Percentiles rank a stretch among this genome's conserved stretches.
These are phyloP conservation scores for Aspergillus campestris DNA, from an alignment of 495 filamentous ascomycete genomes.

Conservation along the genomic window DNA sequence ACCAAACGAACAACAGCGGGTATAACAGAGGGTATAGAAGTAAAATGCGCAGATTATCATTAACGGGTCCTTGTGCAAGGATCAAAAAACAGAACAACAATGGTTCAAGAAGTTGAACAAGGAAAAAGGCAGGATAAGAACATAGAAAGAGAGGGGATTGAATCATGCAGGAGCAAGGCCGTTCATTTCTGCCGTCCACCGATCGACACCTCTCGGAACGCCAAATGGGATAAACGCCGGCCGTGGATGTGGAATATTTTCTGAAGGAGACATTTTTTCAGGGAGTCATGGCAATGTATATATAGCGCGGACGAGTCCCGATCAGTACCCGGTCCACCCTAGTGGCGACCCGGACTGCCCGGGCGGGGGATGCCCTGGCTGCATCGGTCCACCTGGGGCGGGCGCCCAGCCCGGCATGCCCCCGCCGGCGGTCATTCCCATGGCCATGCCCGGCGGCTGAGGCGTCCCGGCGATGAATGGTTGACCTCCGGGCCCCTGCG, in stretches of 20 bases:
- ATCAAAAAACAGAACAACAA: conserved; percentile 19
- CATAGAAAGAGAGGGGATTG: conserved; percentile 1
- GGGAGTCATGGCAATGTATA: too few relatives aligned
- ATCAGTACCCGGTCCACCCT: conserved; percentile 38
- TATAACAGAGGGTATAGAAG: conserved; percentile 42
- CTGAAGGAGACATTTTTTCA: too few relatives aligned
- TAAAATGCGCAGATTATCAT: conserved; percentile 33
- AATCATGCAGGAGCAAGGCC: neutral
- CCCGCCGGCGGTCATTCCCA: conserved; percentile 30
- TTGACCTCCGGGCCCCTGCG: conserved; percentile 31
- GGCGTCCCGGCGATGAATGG: conserved; percentile 33
- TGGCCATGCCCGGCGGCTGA: conserved; percentile 32
- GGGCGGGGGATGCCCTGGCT: conserved; percentile 36
- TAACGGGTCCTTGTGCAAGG: conserved; percentile 21
- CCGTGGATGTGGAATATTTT: too few relatives aligned
- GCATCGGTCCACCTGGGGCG: conserved; percentile 29
- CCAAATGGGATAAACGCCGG: too few relatives aligned
- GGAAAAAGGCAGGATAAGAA: conserved; percentile 8
- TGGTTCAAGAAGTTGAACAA: conserved; percentile 22
- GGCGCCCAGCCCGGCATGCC: conserved; percentile 36
- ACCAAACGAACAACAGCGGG: conserved; percentile 21
- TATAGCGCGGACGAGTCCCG: too few relatives aligned
- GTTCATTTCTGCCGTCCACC: neutral
- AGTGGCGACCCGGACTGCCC: conserved; percentile 37
- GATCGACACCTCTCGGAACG: too few relatives aligned